Evolutionary conservation across 495 filamentous ascomycete species (phyloP).

Genomic region (Thozetella sp.): DNA sequence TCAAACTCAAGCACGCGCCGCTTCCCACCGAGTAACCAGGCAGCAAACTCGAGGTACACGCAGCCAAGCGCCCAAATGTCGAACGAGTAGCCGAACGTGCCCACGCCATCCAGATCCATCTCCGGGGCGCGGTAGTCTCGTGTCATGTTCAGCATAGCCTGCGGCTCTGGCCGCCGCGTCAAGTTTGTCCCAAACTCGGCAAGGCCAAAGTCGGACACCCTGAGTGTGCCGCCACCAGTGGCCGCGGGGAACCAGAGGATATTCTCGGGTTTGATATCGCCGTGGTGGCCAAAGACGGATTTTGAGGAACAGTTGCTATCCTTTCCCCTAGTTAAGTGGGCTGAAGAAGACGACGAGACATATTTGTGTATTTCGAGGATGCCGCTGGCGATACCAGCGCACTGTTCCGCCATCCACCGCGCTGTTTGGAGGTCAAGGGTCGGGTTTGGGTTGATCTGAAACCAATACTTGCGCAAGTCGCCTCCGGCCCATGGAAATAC

Average conservation of each 20-base stretch:
- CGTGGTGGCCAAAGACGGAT: constrained; percentile 15
- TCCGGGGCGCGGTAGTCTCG: constrained; percentile 22
- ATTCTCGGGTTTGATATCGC: constrained; percentile 26
- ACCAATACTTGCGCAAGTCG: constrained; percentile 18
- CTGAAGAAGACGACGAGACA: too few relatives aligned
- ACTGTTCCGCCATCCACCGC: constrained; percentile 22
- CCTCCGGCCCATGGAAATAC: constrained; percentile 22
- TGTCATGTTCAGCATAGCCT: neutral
- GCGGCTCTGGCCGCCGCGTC: neutral
- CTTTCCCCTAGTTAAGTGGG: neutral
- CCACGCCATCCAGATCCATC: constrained; percentile 11
- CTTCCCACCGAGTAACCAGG: constrained; percentile 18
- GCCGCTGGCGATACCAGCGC: constrained; percentile 19
- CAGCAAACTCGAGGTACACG: constrained; percentile 27
- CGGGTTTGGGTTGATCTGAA: neutral
- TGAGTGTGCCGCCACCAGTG: constrained; percentile 5
- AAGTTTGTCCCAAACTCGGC: constrained; percentile 7
- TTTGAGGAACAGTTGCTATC: constrained; percentile 9
- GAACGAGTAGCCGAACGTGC: constrained; percentile 10
- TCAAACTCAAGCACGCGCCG: constrained; percentile 4
- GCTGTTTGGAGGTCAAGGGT: neutral
- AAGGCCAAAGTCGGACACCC: constrained; percentile 20
- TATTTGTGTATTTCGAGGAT: constrained; percentile 17
- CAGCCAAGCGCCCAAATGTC: constrained; percentile 34
- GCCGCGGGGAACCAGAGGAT: constrained; percentile 14